These are phyloP conservation scores for Gelatoporia subvermispora DNA, from an alignment of 768 basidiomycete species.

Conservation along the genomic window DNA sequence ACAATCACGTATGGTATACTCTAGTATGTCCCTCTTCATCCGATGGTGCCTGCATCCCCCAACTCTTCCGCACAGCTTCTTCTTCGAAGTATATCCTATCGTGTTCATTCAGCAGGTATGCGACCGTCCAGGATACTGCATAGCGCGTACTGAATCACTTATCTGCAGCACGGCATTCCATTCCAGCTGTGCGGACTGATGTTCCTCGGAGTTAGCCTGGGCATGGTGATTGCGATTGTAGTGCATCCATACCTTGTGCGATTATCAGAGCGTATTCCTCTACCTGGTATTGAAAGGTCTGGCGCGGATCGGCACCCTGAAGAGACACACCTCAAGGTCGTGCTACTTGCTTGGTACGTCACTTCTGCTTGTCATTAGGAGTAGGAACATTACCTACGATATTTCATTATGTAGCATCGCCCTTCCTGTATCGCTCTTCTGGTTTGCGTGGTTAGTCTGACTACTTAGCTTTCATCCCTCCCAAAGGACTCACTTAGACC, in stretches of 20 bases:
- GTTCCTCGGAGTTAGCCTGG: constrained; percentile 16
- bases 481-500: too few relatives aligned
- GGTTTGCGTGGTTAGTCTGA: constrained; percentile 20
- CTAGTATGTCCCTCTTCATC: constrained; percentile 9
- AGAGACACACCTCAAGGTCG: constrained; percentile 16
- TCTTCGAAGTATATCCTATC: constrained; percentile 18
- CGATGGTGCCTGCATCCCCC: background rate
- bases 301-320: background rate
- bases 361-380: background rate
- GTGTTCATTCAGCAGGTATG: constrained; percentile 17
- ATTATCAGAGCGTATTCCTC: constrained; percentile 8
- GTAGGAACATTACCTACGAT: too few relatives aligned
- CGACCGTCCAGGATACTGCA: background rate
- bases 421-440: constrained; percentile 19
- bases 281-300: constrained; percentile 11
- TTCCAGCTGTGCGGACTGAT: constrained; percentile 17
- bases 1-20: constrained; percentile 20
- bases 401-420: constrained; percentile 8
- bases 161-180: constrained; percentile 12
- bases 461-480: too few relatives aligned
- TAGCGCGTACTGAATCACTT: too few relatives aligned
- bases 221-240: constrained; percentile 12
- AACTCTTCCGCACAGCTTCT: constrained; percentile 9
- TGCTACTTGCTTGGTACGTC: constrained; percentile 15
- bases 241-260: constrained; percentile 5